phyloP scores from a whole-genome alignment of 345 rosid genomes.

The Salix purpurea region DNA sequence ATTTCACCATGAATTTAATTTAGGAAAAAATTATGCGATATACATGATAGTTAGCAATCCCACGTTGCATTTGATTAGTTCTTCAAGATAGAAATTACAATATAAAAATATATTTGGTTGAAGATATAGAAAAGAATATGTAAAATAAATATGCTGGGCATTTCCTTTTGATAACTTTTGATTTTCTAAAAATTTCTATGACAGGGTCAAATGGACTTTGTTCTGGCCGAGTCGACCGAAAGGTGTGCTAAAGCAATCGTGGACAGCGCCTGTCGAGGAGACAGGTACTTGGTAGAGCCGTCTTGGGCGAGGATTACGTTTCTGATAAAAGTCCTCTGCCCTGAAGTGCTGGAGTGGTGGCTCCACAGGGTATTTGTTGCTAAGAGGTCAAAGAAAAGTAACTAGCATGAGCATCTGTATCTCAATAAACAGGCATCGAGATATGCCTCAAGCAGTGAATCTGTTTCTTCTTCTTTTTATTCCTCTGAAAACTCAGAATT shows the following conservation, averaged over 20 bases:
- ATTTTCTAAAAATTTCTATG: neutral
- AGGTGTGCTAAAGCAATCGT: conserved; percentile 16
- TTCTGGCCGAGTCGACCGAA: neutral
- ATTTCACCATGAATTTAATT: too few species aligned
- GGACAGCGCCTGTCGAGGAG: conserved; percentile 17
- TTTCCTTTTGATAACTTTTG: too few species aligned
- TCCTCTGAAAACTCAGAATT: neutral
- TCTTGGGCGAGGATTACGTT: neutral
- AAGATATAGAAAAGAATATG: too few species aligned
- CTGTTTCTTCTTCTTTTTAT: too few species aligned
- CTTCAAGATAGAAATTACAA: too few species aligned
- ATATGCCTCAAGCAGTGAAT: neutral
- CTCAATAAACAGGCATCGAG: neutral
- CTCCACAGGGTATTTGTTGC: neutral
- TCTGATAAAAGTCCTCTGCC: neutral
- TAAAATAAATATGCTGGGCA: too few species aligned
- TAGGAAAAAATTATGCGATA: too few species aligned
- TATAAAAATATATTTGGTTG: too few species aligned
- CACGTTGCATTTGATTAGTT: too few species aligned
- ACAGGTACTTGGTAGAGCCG: conserved; percentile 14
- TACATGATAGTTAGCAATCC: too few species aligned
- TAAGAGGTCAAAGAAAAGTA: neutral
- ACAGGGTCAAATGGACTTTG: neutral
- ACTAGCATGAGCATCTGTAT: neutral
- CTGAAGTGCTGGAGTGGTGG: conserved; percentile 12